phyloP scores from a whole-genome alignment of 768 basidiomycete species.

The Russula brevipes region DNA sequence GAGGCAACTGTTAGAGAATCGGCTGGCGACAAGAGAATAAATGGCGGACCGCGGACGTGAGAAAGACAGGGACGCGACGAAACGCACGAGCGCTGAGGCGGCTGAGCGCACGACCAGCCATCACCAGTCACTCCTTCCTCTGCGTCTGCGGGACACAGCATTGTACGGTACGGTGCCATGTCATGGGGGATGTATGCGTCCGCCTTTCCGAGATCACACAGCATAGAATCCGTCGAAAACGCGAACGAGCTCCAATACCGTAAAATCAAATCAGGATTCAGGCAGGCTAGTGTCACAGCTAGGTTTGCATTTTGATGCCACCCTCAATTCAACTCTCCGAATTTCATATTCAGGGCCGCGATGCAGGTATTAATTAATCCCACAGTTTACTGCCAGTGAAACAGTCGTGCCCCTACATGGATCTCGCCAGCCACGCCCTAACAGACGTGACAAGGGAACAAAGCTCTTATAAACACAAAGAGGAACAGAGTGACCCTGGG shows the following conservation, averaged over 20 bases:
- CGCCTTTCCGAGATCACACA: too few species aligned
- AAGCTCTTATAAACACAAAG: constrained; percentile 21
- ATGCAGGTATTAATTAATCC: neutral
- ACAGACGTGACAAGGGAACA: constrained; percentile 13
- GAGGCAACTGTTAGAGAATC: neutral
- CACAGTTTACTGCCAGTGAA: constrained; percentile 4
- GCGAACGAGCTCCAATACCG: too few species aligned
- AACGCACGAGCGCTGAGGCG: too few species aligned
- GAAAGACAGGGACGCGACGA: too few species aligned
- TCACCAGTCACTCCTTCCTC: too few species aligned
- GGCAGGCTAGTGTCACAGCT: neutral
- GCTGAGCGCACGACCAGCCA: too few species aligned
- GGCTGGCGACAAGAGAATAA: neutral
- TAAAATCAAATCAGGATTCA: neutral
- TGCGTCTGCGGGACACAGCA: too few species aligned
- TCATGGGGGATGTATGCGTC: too few species aligned
- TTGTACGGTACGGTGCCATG: too few species aligned
- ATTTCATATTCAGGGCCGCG: constrained; percentile 5
- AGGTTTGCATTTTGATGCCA: neutral
- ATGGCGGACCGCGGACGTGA: too few species aligned
- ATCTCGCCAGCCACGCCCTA: constrained; percentile 4
- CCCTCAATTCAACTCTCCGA: neutral
- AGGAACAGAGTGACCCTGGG: constrained; percentile 8
- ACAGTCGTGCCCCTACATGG: constrained; percentile 6
- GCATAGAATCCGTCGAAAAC: too few species aligned